These are phyloP conservation scores for Catharanthus roseus DNA, from an alignment of 257 asterid genomes.

Conservation along the genomic window DNA sequence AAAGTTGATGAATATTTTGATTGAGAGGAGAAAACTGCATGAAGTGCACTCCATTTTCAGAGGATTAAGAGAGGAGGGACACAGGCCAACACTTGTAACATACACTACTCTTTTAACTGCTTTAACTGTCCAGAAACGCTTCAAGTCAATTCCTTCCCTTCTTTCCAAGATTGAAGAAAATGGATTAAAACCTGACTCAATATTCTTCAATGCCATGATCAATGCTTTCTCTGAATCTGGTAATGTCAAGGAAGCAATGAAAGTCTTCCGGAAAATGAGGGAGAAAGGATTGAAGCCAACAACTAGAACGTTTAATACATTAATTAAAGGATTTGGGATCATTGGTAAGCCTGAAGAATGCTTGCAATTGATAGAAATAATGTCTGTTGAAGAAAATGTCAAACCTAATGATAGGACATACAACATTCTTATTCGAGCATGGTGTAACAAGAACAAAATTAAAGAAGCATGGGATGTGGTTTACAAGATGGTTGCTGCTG, in stretches of 20 bases:
- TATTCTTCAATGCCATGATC: slow-evolving; percentile 89
- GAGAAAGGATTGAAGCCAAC: slow-evolving; percentile 83
- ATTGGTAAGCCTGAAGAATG: slow-evolving; percentile 87
- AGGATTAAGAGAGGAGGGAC: slow-evolving; percentile 73
- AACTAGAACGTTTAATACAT: slow-evolving; percentile 68
- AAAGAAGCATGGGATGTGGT: slow-evolving; percentile 71
- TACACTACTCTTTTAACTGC: slow-evolving; percentile 83
- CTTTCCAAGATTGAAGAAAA: slow-evolving; percentile 58
- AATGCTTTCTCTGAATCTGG: slow-evolving; percentile 94
- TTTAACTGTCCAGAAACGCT: slow-evolving; percentile 68
- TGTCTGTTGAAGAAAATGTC: slow-evolving; percentile 48
- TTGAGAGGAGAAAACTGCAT: slow-evolving; percentile 54
- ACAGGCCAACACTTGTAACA: slow-evolving; percentile 82
- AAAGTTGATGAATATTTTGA: slow-evolving; percentile 72
- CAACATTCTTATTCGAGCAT: slow-evolving; percentile 74
- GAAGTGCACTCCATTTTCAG: slow-evolving; percentile 65
- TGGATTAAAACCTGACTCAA: slow-evolving; percentile 81
- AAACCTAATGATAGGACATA: slow-evolving; percentile 84
- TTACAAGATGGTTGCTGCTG: slow-evolving; percentile 50
- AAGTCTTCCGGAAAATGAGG: slow-evolving; percentile 59
- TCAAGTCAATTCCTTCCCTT: slow-evolving; percentile 71
- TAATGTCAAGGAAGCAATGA: slow-evolving; percentile 79
- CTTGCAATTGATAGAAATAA: slow-evolving; percentile 51
- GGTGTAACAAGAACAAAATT: slow-evolving; percentile 68
- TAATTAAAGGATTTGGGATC: slow-evolving; percentile 82